phyloP scores from a whole-genome alignment of 352 stramenopile species.

The Phytophthora aleatoria region DNA sequence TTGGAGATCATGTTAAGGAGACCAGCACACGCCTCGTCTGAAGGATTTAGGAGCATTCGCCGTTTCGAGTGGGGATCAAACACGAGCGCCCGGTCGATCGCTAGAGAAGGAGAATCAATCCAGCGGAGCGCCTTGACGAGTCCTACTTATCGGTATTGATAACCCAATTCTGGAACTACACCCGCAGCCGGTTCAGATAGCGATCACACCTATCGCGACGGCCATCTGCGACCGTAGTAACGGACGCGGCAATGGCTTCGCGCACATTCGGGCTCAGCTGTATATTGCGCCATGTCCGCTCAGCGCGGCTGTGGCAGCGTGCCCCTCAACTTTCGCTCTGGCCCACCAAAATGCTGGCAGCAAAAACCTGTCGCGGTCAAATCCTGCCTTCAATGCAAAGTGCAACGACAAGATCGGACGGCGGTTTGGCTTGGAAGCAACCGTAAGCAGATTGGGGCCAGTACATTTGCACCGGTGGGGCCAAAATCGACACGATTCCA shows the following conservation, averaged over 20 bases:
- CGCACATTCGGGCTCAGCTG: too few species aligned
- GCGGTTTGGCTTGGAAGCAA: not conserved
- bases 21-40: not conserved
- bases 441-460: not conserved
- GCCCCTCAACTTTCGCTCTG: slow-evolving; percentile 5
- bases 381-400: not conserved
- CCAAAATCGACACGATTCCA: not conserved
- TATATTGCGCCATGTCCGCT: too few species aligned
- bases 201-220: not conserved
- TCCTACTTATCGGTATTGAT: not conserved
- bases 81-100: not conserved
- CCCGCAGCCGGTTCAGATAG: not conserved
- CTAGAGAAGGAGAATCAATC: slow-evolving; percentile 9
- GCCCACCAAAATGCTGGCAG: not conserved
- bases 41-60: not conserved
- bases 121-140: slow-evolving; percentile 1
- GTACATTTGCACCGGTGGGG: not conserved
- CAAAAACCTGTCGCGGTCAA: slow-evolving; percentile 17
- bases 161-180: slow-evolving; percentile 10
- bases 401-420: not conserved
- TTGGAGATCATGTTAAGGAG: not conserved
- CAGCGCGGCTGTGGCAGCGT: not conserved
- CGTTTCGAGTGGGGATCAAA: slow-evolving; percentile 8
- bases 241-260: not conserved
- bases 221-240: slow-evolving; percentile 1